Base-by-base conservation (phyloP, 2,329 filamentous ascomycete genomes). In the Pseudocercospora pini-densiflorae region DNA sequence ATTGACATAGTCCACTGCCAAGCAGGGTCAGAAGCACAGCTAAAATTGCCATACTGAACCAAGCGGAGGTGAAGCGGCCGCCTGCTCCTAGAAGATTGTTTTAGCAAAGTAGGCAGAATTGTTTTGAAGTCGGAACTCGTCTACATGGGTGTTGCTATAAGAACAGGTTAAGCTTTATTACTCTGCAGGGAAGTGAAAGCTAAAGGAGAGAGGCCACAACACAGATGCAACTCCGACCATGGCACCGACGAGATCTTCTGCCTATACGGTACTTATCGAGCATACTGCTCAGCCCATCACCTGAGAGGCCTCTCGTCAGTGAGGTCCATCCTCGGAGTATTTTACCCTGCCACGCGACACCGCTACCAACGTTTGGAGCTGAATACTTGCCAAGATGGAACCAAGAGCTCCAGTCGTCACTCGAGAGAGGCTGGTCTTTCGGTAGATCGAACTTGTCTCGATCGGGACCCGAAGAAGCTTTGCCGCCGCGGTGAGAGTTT, bases 161-260 rank as follows among this genome's bases (percentile, higher is more conserved):
- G 27, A 10, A 55, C 23, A 55, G 12, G 51, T 21, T 23, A 27
- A 55, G 27, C 51, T 55, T 55, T 55, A 55, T 55, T 55, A n/a
- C 23, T 5, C 16, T 27, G 51, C 51, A 55, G 27, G 51, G 51
- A 27, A 55, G 23, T n/a, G 12, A 12, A 55, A 55, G 51, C 27
- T 19, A 55, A 55, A 55, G 16, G 6, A 14, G 6, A 14, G 27
- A 14, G 51, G 51, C 27, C 27, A 31, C 51, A 55, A 55, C 12
- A 55, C 24, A 29, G 7, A 31, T 55, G 12, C 51, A 6, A 19
- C 14, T 16, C 27, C 27, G 51, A 31, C 16, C 51, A 23, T 19
- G 40, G 16, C 40, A 16, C 40, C 40, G n/a, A 43, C 3, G 40
- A 19, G 40, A 40, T 40, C 14, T 40, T 14, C 36, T 40, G 36